These are phyloP conservation scores for button mushroom (Agaricus bisporus) DNA, from an alignment of 768 basidiomycete genomes.

Conservation along the genomic window DNA sequence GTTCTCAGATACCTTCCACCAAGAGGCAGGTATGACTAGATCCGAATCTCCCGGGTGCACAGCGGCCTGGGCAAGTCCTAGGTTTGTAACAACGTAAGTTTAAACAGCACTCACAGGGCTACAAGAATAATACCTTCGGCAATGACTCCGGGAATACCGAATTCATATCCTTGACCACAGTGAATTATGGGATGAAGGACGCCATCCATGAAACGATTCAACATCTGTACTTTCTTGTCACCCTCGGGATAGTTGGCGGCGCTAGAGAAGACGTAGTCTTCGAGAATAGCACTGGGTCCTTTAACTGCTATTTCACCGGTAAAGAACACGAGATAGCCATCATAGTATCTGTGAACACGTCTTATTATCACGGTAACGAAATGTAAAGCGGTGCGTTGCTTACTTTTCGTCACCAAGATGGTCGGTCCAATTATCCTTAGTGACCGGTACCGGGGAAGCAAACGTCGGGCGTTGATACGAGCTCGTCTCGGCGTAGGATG, in stretches of 20 bases:
- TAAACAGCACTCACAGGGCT: too few species aligned
- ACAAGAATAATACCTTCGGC: too few species aligned
- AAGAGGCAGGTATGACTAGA: constrained; percentile 19
- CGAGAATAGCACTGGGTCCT: constrained; percentile 38
- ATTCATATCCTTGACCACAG: constrained; percentile 56
- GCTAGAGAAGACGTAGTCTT: constrained; percentile 55
- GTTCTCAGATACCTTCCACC: constrained; percentile 13
- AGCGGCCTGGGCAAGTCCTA: constrained; percentile 53
- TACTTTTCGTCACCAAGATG: constrained; percentile 55
- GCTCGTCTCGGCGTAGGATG: constrained; percentile 30
- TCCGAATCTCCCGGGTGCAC: constrained; percentile 30
- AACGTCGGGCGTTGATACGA: constrained; percentile 30
- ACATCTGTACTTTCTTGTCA: constrained; percentile 27
- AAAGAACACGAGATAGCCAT: constrained; percentile 54
- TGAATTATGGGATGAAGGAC: constrained; percentile 65
- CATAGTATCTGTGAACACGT: constrained; percentile 43
- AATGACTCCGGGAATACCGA: constrained; percentile 47
- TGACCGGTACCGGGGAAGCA: constrained; percentile 40
- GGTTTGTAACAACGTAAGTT: too few species aligned
- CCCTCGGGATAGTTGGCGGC: constrained; percentile 38
- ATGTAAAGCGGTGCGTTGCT: too few species aligned
- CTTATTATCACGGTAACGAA: too few species aligned
- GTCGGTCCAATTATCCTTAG: constrained; percentile 40
- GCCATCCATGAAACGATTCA: constrained; percentile 48
- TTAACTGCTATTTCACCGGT: constrained; percentile 33